These are phyloP conservation scores for Diaporthe sp. DNA, from an alignment of 2,329 filamentous ascomycete genomes.

Conservation along the genomic window DNA sequence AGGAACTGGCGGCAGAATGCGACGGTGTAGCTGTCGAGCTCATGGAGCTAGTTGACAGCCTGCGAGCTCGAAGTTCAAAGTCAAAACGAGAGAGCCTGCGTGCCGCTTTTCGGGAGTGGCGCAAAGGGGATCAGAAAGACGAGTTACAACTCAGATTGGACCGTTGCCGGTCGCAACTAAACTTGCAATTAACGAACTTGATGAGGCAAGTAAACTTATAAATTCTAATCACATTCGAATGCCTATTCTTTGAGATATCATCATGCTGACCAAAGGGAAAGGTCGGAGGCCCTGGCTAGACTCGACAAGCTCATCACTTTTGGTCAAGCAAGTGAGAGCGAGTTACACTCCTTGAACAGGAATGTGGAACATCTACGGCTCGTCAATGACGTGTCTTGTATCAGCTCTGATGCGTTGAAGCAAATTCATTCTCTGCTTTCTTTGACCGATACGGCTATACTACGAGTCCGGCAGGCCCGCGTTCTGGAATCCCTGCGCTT, in stretches of 20 bases:
- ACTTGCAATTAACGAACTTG: not conserved
- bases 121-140: not conserved
- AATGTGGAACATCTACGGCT: not conserved
- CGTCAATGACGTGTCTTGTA: not conserved
- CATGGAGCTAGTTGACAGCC: not conserved
- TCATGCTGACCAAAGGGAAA: not conserved
- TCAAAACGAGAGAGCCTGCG: slow-evolving; percentile 1
- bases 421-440: slow-evolving; percentile 3
- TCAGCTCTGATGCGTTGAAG: not conserved
- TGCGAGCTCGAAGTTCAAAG: not conserved
- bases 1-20: not conserved
- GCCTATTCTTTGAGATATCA: not conserved
- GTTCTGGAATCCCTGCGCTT: slow-evolving; percentile 1
- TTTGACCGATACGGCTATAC: not conserved
- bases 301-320: not conserved
- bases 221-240: not conserved
- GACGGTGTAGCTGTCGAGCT: not conserved
- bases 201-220: not conserved
- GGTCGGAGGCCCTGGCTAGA: not conserved
- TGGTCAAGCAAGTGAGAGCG: not conserved
- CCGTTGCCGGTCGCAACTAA: not conserved
- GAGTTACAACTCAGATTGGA: not conserved
- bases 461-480: slow-evolving; percentile 1
- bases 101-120: not conserved
- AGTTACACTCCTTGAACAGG: not conserved